Evolutionary conservation across 2,329 filamentous ascomycete genomes (phyloP).

Genomic region (Colletotrichum echinochloae): DNA sequence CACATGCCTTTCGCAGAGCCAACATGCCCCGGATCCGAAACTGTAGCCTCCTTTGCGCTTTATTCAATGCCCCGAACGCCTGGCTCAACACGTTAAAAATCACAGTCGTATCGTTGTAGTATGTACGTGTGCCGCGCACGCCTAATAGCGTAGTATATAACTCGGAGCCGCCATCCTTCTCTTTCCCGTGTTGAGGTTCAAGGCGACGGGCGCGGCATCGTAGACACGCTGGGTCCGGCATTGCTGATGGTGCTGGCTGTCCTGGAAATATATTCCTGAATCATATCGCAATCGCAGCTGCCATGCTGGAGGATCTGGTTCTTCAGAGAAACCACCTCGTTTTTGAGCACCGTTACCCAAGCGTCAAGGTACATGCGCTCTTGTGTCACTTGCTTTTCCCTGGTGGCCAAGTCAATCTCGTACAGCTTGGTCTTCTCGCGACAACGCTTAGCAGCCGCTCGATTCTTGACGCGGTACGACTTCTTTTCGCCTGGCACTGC

Average conservation of each 20-base stretch:
- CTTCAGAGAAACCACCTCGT: slow-evolving; percentile 32
- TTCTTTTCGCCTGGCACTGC: slow-evolving; percentile 1
- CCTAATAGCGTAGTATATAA: background rate
- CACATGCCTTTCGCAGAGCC: background rate
- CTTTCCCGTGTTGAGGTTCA: background rate
- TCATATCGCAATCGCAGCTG: slow-evolving; percentile 35
- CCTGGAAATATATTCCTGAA: slow-evolving; percentile 33
- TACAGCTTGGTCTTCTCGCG: slow-evolving; percentile 39
- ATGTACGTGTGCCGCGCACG: background rate
- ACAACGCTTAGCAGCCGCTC: slow-evolving; percentile 38
- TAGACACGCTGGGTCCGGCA: background rate
- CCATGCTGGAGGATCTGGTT: slow-evolving; percentile 34
- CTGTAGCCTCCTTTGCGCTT: background rate
- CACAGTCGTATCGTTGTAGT: background rate
- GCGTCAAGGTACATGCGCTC: slow-evolving; percentile 34
- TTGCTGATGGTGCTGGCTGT: slow-evolving; percentile 17
- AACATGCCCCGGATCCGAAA: no score
- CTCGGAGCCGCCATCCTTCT: background rate
- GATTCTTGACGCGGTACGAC: slow-evolving; percentile 36
- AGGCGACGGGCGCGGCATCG: background rate
- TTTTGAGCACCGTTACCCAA: slow-evolving; percentile 24
- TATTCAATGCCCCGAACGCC: background rate
- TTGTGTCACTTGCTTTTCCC: slow-evolving; percentile 20
- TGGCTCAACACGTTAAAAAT: background rate
- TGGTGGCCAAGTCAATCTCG: slow-evolving; percentile 26